These are phyloP conservation scores for Loxodes magnus DNA, from an alignment of 73 alveolate species.

Conservation along the genomic window DNA sequence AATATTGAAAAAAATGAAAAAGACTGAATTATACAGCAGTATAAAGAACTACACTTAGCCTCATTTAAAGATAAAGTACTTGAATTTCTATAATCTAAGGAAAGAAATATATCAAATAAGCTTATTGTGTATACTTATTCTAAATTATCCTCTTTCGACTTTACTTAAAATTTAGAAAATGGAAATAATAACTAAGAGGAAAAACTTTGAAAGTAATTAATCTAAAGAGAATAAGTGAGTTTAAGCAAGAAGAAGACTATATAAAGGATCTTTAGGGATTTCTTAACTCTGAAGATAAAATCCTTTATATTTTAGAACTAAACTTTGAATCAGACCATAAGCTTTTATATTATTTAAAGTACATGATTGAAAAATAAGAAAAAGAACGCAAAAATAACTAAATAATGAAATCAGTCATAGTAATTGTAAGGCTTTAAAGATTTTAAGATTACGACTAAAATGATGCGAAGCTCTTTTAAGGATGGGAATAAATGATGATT, in stretches of 20 bases:
- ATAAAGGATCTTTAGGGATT: not conserved
- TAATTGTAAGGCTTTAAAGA: not conserved
- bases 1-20: too few relatives aligned
- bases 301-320: slow-evolving; percentile 1
- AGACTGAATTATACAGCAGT: too few relatives aligned
- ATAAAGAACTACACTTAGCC: too few relatives aligned
- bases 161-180: not conserved
- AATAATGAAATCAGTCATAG: not conserved
- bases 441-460: not conserved
- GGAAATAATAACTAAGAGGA: not conserved
- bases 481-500: slow-evolving; percentile 7
- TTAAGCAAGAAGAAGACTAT: not conserved
- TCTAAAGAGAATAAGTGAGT: not conserved
- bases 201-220: not conserved
- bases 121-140: too few relatives aligned
- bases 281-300: not conserved
- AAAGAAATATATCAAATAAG: too few relatives aligned
- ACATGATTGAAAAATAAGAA: not conserved
- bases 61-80: too few relatives aligned
- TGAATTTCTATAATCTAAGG: too few relatives aligned
- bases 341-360: not conserved
- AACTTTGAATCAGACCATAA: not conserved
- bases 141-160: not conserved
- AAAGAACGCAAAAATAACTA: not conserved
- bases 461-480: not conserved